Evolutionary conservation across 2,329 filamentous ascomycete genomes (phyloP).

Genomic region (Cordyceps javanica): DNA sequence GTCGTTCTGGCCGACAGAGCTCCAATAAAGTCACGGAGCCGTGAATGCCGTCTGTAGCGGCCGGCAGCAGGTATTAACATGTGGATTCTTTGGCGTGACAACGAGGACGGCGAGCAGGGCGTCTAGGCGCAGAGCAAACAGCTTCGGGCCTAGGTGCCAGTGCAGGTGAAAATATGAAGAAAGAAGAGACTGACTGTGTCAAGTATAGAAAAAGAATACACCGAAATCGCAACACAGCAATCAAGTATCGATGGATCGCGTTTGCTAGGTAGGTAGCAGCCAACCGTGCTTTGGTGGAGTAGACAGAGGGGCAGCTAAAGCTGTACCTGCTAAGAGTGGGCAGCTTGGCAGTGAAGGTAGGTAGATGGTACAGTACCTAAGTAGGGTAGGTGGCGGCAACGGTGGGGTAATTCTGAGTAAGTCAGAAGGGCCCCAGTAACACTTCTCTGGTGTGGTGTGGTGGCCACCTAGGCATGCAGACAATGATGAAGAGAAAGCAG

Average conservation of each 20-base stretch:
- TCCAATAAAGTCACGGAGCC: slow-evolving; percentile 45
- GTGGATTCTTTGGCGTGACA: slow-evolving; percentile 31
- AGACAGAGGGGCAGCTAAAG: slow-evolving; percentile 21
- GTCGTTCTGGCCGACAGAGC: slow-evolving; percentile 21
- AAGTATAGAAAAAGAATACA: too few relatives aligned
- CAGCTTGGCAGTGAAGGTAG: too few relatives aligned
- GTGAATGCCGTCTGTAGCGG: slow-evolving; percentile 48
- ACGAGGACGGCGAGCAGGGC: background rate
- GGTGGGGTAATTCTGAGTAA: slow-evolving; percentile 1
- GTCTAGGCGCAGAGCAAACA: slow-evolving; percentile 2
- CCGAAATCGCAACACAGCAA: too few relatives aligned
- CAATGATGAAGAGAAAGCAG: too few relatives aligned
- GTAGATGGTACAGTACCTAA: too few relatives aligned
- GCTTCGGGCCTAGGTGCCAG: slow-evolving; percentile 6
- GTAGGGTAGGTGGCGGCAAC: too few relatives aligned
- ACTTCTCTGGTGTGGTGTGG: too few relatives aligned
- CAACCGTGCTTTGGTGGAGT: slow-evolving; percentile 32
- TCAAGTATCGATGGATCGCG: background rate
- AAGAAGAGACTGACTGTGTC: background rate
- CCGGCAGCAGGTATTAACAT: slow-evolving; percentile 42
- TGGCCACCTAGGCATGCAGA: too few relatives aligned
- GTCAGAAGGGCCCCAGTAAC: too few relatives aligned
- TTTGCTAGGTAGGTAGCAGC: slow-evolving; percentile 16
- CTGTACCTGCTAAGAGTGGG: background rate
- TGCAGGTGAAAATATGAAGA: background rate